Evolutionary conservation across 352 stramenopile species (phyloP).

Genomic region (Pythium grandisporangium): DNA sequence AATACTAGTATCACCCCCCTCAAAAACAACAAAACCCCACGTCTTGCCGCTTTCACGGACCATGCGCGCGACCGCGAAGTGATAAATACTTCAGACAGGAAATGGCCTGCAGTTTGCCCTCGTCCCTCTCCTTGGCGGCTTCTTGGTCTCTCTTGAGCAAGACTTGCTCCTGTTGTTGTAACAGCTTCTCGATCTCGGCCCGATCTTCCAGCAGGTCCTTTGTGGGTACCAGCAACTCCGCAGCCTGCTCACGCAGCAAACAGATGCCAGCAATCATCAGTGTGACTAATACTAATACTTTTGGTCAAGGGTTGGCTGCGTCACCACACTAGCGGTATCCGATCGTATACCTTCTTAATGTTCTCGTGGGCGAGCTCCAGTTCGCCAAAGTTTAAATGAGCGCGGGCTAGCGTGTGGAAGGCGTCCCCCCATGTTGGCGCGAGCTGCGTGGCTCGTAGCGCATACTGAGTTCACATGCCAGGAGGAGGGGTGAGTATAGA

Average conservation of each 20-base stretch:
- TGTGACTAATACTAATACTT: too few species aligned
- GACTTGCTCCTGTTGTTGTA: conserved; percentile 26
- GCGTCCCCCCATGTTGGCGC: conserved; percentile 52
- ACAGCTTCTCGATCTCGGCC: conserved; percentile 29
- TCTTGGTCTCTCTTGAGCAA: conserved; percentile 33
- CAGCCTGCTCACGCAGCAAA: too few species aligned
- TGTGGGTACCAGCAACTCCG: too few species aligned
- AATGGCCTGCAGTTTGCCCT: conserved; percentile 49
- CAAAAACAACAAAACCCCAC: too few species aligned
- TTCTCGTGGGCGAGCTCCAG: conserved; percentile 43
- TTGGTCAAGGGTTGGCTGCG: neutral
- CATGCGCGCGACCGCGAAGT: conserved; percentile 44
- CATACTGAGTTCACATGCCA: conserved; percentile 29
- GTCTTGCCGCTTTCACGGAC: conserved; percentile 9
- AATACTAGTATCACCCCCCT: too few species aligned
- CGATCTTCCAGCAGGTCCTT: conserved; percentile 41
- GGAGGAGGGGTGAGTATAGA: too few species aligned
- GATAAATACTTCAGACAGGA: conserved; percentile 63
- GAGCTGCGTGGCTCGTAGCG: conserved; percentile 37
- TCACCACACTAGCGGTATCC: neutral
- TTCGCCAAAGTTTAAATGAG: conserved; percentile 77
- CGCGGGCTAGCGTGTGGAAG: conserved; percentile 56
- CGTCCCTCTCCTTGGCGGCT: conserved; percentile 18
- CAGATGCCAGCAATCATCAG: too few species aligned
- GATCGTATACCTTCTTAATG: conserved; percentile 27